A percentile compares a stretch with the other conserved stretches of the same genome.
Evolutionary conservation across 2,329 filamentous ascomycete genomes (phyloP).

Genomic region (Fusarium sacchari): DNA sequence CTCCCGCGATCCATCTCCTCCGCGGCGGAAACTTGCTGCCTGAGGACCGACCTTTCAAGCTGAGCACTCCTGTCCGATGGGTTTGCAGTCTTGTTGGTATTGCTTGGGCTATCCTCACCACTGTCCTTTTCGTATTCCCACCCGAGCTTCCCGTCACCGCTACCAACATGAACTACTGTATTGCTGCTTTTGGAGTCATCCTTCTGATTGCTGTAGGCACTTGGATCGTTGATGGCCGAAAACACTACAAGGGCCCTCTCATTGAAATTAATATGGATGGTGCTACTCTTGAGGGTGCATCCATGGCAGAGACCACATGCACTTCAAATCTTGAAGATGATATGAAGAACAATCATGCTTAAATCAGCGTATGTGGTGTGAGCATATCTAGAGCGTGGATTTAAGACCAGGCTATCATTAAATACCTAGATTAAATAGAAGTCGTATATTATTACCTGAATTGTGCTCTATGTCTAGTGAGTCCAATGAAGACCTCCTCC

Average conservation of each 20-base stretch:
- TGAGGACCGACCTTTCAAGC: conserved; percentile 52
- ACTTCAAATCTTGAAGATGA: conserved; percentile 32
- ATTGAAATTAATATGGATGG: conserved; percentile 35
- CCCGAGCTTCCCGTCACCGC: conserved; percentile 71
- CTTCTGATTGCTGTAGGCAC: conserved; percentile 55
- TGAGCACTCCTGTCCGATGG: conserved; percentile 52
- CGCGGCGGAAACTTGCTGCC: conserved; percentile 74
- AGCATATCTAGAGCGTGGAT: background rate
- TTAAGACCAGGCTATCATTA: background rate
- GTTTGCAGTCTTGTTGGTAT: conserved; percentile 60
- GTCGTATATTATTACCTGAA: background rate
- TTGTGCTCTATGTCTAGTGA: background rate
- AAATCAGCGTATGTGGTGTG: background rate
- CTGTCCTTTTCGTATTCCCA: conserved; percentile 79
- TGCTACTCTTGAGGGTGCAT: conserved; percentile 27
- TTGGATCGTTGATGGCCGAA: conserved; percentile 61
- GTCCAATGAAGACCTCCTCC: background rate
- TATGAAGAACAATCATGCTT: conserved; percentile 6
- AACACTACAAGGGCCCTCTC: conserved; percentile 55
- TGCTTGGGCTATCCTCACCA: conserved; percentile 74
- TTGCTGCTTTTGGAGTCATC: conserved; percentile 60
- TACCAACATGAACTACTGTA: conserved; percentile 73
- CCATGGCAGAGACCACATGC: conserved; percentile 30
- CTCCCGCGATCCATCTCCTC: conserved; percentile 74
- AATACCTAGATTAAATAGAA: background rate